A percentile compares a stretch with the other conserved stretches of the same genome.
Conservation (phyloP, 2,329 filamentous ascomycete genomes). For the Cladosporium phlei region DNA sequence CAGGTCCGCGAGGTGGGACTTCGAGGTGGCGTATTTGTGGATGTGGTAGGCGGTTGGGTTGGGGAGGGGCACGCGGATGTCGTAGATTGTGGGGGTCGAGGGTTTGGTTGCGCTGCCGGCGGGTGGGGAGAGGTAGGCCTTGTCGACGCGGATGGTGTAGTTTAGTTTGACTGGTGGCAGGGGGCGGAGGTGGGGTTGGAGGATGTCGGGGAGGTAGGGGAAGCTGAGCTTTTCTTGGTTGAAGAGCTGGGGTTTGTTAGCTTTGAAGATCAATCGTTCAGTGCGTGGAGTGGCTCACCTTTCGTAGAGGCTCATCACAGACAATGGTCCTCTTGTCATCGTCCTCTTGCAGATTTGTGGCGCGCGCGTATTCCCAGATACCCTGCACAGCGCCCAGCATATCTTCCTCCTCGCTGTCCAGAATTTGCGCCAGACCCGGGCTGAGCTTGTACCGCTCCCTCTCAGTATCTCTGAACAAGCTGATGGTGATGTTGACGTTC, state of each 20-base stretch:
- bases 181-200: constrained; percentile 65
- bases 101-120: constrained; percentile 53
- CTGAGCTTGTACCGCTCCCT: constrained; percentile 81
- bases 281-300: constrained; percentile 49
- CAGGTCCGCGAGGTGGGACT: constrained; percentile 57
- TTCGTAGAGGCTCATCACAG: constrained; percentile 76
- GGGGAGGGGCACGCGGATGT: constrained; percentile 75
- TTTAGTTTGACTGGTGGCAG: constrained; percentile 76
- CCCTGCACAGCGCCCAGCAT: constrained; percentile 84
- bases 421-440: constrained; percentile 71
- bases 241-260: constrained; percentile 55
- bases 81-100: constrained; percentile 78
- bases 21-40: constrained; percentile 35
- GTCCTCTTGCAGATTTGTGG: constrained; percentile 82
- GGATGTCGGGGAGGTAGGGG: constrained; percentile 74
- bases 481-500: constrained; percentile 86
- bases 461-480: constrained; percentile 75
- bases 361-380: constrained; percentile 90
- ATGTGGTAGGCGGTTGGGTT: constrained; percentile 74
- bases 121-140: constrained; percentile 51
- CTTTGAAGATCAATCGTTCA: constrained; percentile 2
- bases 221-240: constrained; percentile 71
- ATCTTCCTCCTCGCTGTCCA: constrained; percentile 83
- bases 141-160: constrained; percentile 91
- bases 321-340: constrained; percentile 91